Base-by-base conservation (phyloP, 2,329 filamentous ascomycete species). In the Sporothrix schenckii region DNA sequence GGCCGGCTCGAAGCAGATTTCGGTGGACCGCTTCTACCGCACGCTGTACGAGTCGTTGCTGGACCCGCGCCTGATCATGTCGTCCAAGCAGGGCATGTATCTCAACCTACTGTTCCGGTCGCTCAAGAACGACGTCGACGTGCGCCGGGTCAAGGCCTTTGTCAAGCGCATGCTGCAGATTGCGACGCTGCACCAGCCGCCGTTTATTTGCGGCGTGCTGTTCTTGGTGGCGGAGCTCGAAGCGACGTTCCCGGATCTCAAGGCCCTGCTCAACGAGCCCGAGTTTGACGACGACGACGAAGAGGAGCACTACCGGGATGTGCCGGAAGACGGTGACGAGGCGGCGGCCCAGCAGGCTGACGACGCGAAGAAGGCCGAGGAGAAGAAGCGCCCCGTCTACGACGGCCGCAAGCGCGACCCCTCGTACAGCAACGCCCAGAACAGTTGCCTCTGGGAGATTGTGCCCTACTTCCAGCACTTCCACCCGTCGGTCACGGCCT, bases 71-170 rank as follows among this genome's bases (percentile, higher is more conserved):
- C 87, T 99, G 5, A 85, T 93, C 69, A 91, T 88, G 1, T 97
- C 94, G 5, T 98, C 94, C 2, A 99, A 99, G 80, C 94, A 99
- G 78, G 90, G 94, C 47, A 86, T 99, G 75, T 99, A 97, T 77
- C 86, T 99, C 72, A 99, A 99, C 77, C 85, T 99, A 19, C 82
- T 99, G 4, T 95, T 94, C 79, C 90, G 92, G 75, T 89, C 94
- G 14, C 82, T 99, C 73, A 98, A 97, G 82, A 88, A 90, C 49
- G 95, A 99, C 76, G 83, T 94, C n/a, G 95, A 94, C 78, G 87
- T 92, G 72, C 93, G 94, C 75, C 89, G 95, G 49, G 92, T 98
- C 70, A 97, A 98, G 81, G 95, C 95, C 1, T 99, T 99, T 77
- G 90, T 94, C 56, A 99, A 99, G 83, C 88, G 95, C 72, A 88